Conservation (phyloP, 345 rosid species). For the Pistacia atlantica region DNA sequence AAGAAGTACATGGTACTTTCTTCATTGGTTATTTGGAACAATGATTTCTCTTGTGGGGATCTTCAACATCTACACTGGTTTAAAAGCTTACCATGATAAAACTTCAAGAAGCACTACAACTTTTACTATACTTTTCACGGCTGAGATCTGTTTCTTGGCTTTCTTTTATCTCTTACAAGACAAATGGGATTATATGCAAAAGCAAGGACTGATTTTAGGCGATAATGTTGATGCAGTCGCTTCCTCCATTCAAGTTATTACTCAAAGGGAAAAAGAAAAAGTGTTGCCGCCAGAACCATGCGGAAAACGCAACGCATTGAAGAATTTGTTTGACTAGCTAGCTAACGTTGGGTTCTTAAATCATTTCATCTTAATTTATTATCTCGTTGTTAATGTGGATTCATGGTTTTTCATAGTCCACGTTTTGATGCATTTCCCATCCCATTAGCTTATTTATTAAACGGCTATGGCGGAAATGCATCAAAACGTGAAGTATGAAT, state of each 20-base stretch:
- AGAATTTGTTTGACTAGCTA: constrained; percentile 60
- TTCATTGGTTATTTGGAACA: constrained; percentile 88
- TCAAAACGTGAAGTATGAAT: neutral
- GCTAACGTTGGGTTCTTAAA: neutral
- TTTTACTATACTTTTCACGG: constrained; percentile 80
- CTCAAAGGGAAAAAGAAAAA: constrained; percentile 38
- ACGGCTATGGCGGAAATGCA: neutral
- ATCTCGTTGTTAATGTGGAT: neutral
- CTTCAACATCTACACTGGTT: constrained; percentile 81
- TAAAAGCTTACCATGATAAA: constrained; percentile 63
- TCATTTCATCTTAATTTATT: neutral
- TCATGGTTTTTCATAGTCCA: neutral
- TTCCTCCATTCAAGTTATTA: constrained; percentile 19
- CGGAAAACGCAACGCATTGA: constrained; percentile 72
- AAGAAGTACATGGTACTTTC: constrained; percentile 69
- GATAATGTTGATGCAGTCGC: constrained; percentile 21
- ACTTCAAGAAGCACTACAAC: constrained; percentile 47
- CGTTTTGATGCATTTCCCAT: neutral
- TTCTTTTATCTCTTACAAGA: constrained; percentile 81
- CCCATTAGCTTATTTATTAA: too few species aligned
- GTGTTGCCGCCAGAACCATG: constrained; percentile 52
- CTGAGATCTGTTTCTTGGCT: constrained; percentile 57
- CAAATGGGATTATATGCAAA: constrained; percentile 75
- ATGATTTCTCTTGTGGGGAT: constrained; percentile 55
- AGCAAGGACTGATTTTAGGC: constrained; percentile 47